A percentile compares a stretch with the other conserved stretches of the same genome.
Conservation (phyloP, 2,329 filamentous ascomycete genomes). For the Fonsecaea erecta region DNA sequence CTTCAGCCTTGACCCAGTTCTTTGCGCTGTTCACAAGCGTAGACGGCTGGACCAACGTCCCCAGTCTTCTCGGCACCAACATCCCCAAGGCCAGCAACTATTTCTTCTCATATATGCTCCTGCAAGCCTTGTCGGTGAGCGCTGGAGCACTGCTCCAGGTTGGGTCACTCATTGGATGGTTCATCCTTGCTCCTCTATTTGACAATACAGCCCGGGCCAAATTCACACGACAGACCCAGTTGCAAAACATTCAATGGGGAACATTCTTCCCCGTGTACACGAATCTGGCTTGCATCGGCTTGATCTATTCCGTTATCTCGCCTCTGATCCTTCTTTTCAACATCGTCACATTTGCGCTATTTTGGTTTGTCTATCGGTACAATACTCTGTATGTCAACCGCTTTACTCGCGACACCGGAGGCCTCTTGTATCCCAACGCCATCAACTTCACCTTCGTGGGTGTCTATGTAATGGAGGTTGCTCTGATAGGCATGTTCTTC, state of each 20-base stretch:
- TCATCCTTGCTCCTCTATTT: constrained; percentile 75
- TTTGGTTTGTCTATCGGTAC: constrained; percentile 96
- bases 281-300: constrained; percentile 88
- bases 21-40: constrained; percentile 68
- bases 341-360: constrained; percentile 84
- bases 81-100: constrained; percentile 90
- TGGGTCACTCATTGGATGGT: constrained; percentile 78
- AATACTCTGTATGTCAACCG: constrained; percentile 94
- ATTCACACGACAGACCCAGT: constrained; percentile 79
- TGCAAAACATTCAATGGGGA: constrained; percentile 84
- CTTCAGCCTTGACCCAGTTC: constrained; percentile 71
- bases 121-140: constrained; percentile 89
- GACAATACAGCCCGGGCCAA: constrained; percentile 84
- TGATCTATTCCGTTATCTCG: constrained; percentile 87
- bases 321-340: constrained; percentile 93
- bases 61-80: constrained; percentile 73
- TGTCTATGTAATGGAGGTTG: constrained; percentile 91
- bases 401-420: constrained; percentile 88
- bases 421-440: constrained; percentile 85
- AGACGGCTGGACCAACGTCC: constrained; percentile 69
- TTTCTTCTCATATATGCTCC: constrained; percentile 98
- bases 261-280: constrained; percentile 95
- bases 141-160: constrained; percentile 87
- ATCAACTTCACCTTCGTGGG: constrained; percentile 96
- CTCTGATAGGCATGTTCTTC: constrained; percentile 87